Evolutionary conservation across 257 asterid species (phyloP).

Genomic region (Rubia yunnanensis): DNA sequence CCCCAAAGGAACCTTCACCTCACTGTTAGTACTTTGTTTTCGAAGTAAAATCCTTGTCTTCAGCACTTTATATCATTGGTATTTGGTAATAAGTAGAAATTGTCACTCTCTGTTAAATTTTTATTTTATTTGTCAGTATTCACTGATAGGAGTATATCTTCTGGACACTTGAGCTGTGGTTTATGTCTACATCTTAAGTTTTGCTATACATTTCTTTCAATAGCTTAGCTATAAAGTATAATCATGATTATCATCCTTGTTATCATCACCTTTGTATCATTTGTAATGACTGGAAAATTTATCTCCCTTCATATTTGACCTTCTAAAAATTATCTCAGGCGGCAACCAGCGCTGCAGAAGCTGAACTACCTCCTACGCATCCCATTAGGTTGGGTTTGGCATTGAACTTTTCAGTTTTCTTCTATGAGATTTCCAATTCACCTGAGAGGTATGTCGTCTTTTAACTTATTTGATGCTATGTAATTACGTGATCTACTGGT

Average conservation of each 20-base stretch:
- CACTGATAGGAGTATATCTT: background rate
- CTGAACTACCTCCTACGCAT: conserved; percentile 80
- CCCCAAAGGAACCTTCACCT: background rate
- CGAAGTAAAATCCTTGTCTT: background rate
- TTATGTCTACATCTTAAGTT: background rate
- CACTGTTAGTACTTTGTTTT: background rate
- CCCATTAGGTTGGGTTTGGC: conserved; percentile 94
- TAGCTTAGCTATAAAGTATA: background rate
- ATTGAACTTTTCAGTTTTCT: conserved; percentile 83
- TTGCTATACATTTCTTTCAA: background rate
- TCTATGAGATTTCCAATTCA: conserved; percentile 75
- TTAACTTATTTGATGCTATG: background rate
- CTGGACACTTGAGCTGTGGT: background rate
- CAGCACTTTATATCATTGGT: background rate
- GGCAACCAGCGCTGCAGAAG: conserved; percentile 71
- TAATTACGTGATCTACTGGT: background rate
- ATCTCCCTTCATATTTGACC: background rate
- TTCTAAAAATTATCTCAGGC: conserved; percentile 28
- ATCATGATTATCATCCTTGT: background rate
- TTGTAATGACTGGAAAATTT: background rate
- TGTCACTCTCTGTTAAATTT: background rate
- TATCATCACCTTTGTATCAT: background rate
- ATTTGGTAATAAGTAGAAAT: background rate
- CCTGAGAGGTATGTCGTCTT: conserved; percentile 62
- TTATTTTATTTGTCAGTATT: background rate